phyloP scores from a whole-genome alignment of 441 rosid genomes.

The Pelargonium myrrhifolium region DNA sequence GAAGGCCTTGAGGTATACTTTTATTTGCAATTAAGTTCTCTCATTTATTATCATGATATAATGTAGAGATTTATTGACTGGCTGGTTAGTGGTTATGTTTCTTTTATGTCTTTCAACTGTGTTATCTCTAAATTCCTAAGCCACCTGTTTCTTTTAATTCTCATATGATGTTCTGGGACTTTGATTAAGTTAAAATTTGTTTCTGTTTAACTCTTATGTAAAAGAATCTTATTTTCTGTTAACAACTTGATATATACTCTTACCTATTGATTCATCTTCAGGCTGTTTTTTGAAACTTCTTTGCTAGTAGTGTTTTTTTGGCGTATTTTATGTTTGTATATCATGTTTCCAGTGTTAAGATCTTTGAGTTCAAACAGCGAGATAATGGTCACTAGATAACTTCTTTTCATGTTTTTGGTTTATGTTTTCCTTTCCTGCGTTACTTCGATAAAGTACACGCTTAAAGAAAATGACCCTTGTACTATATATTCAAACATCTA shows the following conservation, averaged over 20 bases:
- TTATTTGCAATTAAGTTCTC: conserved; percentile 10
- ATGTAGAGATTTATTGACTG: conserved; percentile 7
- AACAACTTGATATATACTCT: conserved; percentile 1
- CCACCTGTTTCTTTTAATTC: background rate
- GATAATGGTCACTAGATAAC: background rate
- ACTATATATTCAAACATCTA: background rate
- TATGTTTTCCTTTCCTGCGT: background rate
- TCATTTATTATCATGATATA: conserved; percentile 4
- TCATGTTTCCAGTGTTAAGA: background rate
- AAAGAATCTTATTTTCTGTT: background rate
- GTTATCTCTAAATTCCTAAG: background rate
- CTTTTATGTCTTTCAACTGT: background rate
- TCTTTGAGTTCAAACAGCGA: conserved; percentile 4
- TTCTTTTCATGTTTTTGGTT: background rate
- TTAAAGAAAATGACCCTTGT: background rate
- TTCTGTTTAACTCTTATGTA: background rate
- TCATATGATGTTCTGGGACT: background rate
- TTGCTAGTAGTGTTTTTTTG: background rate
- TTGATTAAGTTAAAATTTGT: background rate
- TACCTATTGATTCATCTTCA: background rate
- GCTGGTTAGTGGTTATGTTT: background rate
- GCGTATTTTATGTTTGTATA: background rate
- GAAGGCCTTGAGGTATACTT: conserved; percentile 88
- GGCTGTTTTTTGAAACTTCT: background rate
- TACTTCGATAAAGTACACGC: background rate